Conservation (phyloP, 148 eudicot genomes). For the Oxyria digyna region DNA sequence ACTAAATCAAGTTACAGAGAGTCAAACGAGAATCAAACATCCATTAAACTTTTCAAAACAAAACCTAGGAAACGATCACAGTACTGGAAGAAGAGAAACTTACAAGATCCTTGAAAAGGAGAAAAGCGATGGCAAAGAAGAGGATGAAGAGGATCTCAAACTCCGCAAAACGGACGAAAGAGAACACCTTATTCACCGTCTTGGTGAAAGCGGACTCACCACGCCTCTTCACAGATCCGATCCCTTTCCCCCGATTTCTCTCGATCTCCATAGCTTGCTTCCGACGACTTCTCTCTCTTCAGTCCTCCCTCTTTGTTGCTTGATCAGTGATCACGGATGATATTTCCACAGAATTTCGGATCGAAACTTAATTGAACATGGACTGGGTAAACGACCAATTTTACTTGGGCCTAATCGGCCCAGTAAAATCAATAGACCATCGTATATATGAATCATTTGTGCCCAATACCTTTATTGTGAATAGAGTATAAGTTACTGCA, state of each 20-base stretch:
- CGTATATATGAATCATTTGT: too few species aligned
- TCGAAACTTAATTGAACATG: not conserved
- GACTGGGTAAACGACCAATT: not conserved
- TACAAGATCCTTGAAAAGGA: constrained; percentile 89
- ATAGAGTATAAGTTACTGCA: too few species aligned
- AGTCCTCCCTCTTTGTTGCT: not conserved
- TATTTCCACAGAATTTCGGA: not conserved
- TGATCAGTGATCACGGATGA: not conserved
- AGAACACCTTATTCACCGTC: constrained; percentile 38
- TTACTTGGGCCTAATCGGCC: not conserved
- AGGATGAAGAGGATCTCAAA: constrained; percentile 87
- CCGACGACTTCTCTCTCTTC: not conserved
- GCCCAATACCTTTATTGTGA: too few species aligned
- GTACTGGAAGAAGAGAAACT: not conserved
- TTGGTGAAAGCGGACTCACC: constrained; percentile 36
- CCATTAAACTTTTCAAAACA: not conserved
- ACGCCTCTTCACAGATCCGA: not conserved
- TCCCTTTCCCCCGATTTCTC: constrained; percentile 11
- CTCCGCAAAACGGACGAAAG: constrained; percentile 60
- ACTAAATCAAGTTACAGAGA: not conserved
- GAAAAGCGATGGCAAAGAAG: constrained; percentile 62
- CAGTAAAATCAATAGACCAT: not conserved
- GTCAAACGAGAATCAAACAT: not conserved
- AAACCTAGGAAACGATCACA: not conserved
- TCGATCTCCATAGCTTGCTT: not conserved